Evolutionary conservation across 805 yeast species (phyloP), one percentile per base, ranked within the genome.

Genomic region (Lipomyces lipofer): DNA sequence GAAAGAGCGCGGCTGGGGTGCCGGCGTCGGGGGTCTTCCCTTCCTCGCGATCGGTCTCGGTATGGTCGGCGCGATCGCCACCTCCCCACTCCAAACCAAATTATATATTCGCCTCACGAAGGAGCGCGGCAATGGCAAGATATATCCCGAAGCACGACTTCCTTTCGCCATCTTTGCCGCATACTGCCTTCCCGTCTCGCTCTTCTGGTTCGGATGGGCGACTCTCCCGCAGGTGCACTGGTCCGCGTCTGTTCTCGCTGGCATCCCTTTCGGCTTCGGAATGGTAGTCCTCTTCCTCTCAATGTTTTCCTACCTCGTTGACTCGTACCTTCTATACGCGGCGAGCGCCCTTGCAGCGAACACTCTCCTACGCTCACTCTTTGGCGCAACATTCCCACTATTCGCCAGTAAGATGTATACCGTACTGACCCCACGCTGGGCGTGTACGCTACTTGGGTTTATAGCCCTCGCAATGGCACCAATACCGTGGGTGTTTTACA

Each of bases 181-280:
- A 0, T 58, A 83, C 39, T 63, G 77, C 9, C 74, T 81, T 56
- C 83, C 88, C 0, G 71, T 75, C 9, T 88, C 87, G 0, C 69
- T 84, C 38, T 70, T 84, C 52, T 81, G 86, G 83, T 83, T 80
- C 64, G 89, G 88, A 5, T 84, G 89, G 89, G 76, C 83, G 32
- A 84, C 85, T 1, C 71, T 82, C 62, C 70, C 75, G 28, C 65
- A 76, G 27, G 63, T 82, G 39, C 80, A 74, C 52, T 84, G 86
- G 84, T 74, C 83, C 38, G 78, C 82, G 75, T 85, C 87, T 0
- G 72, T 74, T 27, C 70, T 84, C 24, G 90, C 89, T 3, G 75
- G 83, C 15, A 77, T 73, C 3, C 71, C 84, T 17, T 84, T 83
- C 66, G 84, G 84, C 1, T 77, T 78, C 63, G 81, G 82, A 2